Evolutionary conservation across 2,329 filamentous ascomycete species (phyloP).

Genomic region (Penicillium sp.): DNA sequence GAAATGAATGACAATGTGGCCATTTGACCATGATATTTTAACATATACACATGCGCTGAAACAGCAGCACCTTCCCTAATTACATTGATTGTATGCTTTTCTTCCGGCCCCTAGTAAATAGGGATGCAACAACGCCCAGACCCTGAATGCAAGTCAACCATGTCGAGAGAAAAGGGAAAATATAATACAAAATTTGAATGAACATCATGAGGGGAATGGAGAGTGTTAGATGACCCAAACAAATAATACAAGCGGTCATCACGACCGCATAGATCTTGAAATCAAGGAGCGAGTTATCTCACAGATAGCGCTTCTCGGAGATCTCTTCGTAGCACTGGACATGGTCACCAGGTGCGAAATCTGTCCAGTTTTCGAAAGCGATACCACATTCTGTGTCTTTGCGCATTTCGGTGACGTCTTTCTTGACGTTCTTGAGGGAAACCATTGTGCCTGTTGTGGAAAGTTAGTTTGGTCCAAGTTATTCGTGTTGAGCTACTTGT

Average conservation of each 20-base stretch:
- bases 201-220: conserved; percentile 4
- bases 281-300: conserved; percentile 6
- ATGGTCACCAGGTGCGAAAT: conserved; percentile 76
- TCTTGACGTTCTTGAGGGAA: conserved; percentile 88
- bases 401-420: conserved; percentile 82
- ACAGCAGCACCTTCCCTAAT: conserved; percentile 1
- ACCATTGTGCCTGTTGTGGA: conserved; percentile 65
- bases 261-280: not conserved
- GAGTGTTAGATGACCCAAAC: conserved; percentile 4
- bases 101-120: not conserved
- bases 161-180: conserved; percentile 3
- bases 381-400: conserved; percentile 95
- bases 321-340: conserved; percentile 85
- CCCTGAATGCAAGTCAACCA: conserved; percentile 17
- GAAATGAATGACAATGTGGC: not conserved
- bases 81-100: conserved; percentile 9
- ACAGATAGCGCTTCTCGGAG: conserved; percentile 63
- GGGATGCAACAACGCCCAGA: conserved; percentile 17
- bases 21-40: conserved; percentile 1
- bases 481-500: not conserved
- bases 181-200: conserved; percentile 14
- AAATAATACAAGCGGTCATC: conserved; percentile 8
- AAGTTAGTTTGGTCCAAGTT: conserved; percentile 9
- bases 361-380: conserved; percentile 75
- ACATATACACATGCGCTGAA: conserved; percentile 7